A percentile compares a stretch with the other conserved stretches of the same genome.
Evolutionary conservation across 306 rosid genomes (phyloP).

Genomic region (Vigna radiata): DNA sequence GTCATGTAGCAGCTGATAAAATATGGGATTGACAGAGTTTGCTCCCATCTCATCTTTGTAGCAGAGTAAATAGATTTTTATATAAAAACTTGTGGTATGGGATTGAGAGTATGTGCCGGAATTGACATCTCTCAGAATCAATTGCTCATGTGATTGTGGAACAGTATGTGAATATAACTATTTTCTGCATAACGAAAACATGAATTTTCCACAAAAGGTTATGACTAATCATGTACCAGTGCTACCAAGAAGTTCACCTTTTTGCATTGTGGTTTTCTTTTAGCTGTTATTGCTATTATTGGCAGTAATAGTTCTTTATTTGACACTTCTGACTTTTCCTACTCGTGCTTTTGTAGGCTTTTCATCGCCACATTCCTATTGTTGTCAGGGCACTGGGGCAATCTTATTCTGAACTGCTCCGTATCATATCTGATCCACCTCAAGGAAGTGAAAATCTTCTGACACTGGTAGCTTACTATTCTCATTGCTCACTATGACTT

Average conservation of each 20-base stretch:
- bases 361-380: constrained; percentile 91
- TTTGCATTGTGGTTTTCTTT: constrained; percentile 36
- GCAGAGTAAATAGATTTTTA: constrained; percentile 10
- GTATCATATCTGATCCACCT: constrained; percentile 94
- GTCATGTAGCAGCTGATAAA: constrained; percentile 8
- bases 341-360: constrained; percentile 68
- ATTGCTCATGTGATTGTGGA: constrained; percentile 23
- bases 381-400: constrained; percentile 90
- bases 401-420: constrained; percentile 81
- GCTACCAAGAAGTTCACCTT: constrained; percentile 25
- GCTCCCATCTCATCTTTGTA: constrained; percentile 19
- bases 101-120: constrained; percentile 7
- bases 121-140: constrained; percentile 16
- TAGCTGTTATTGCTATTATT: constrained; percentile 18
- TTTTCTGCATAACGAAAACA: constrained; percentile 2
- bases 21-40: background rate
- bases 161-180: background rate
- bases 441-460: constrained; percentile 97
- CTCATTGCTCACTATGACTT: constrained; percentile 24
- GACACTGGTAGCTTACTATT: constrained; percentile 66
- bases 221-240: constrained; percentile 23
- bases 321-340: constrained; percentile 35
- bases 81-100: background rate
- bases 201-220: background rate
- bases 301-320: constrained; percentile 23